phyloP scores from a whole-genome alignment of 2,329 filamentous ascomycete species.

The Fusarium tuaranense region DNA sequence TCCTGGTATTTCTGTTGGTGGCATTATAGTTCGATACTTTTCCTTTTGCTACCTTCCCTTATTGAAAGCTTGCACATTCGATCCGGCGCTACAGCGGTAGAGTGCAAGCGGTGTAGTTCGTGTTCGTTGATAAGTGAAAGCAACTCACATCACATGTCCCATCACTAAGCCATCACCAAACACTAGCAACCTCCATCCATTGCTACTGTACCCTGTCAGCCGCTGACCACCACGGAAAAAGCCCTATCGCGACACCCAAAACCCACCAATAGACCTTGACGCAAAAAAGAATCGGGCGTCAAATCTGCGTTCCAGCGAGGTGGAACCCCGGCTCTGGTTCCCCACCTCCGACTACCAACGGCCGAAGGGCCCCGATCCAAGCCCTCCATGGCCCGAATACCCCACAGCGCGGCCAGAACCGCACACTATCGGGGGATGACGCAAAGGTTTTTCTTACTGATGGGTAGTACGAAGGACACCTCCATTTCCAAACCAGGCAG shows the following conservation, averaged over 20 bases:
- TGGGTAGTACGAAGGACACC: not conserved
- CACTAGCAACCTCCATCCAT: not conserved
- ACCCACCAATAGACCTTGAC: not conserved
- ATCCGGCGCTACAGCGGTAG: not conserved
- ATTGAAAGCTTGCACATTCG: not conserved
- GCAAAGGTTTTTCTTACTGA: not conserved
- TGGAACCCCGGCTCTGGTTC: slow-evolving; percentile 1
- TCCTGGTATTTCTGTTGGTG: not conserved
- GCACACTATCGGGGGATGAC: slow-evolving; percentile 40
- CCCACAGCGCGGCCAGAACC: slow-evolving; percentile 39
- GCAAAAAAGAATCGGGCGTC: slow-evolving; percentile 26
- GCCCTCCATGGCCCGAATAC: slow-evolving; percentile 17
- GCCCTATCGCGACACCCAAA: slow-evolving; percentile 18
- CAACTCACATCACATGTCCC: slow-evolving; percentile 13
- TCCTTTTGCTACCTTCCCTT: not conserved
- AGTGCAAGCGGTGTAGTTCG: not conserved
- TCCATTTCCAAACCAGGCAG: slow-evolving; percentile 9
- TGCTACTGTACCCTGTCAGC: slow-evolving; percentile 5
- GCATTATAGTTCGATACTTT: slow-evolving; percentile 3
- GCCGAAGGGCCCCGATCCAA: slow-evolving; percentile 14
- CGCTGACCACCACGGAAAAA: slow-evolving; percentile 32
- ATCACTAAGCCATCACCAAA: not conserved
- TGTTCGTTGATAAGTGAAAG: slow-evolving; percentile 3
- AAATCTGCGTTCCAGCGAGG: slow-evolving; percentile 11
- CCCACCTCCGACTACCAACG: slow-evolving; percentile 34